A percentile compares a stretch with the other conserved stretches of the same genome.
These are phyloP conservation scores for Fonsecaea monophora DNA, from an alignment of 2,329 filamentous ascomycete genomes.

Conservation along the genomic window DNA sequence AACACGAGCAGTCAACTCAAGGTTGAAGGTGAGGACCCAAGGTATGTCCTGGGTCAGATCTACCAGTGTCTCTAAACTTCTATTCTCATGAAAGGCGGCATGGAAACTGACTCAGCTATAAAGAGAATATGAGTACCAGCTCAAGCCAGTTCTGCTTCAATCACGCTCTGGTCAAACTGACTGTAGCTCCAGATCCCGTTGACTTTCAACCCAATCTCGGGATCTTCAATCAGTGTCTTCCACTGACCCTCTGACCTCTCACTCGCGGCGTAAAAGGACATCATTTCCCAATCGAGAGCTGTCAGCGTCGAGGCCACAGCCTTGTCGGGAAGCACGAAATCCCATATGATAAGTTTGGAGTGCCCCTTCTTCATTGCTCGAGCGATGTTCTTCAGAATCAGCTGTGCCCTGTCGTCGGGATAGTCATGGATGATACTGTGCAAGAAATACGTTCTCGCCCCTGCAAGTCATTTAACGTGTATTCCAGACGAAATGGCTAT, in stretches of 20 bases:
- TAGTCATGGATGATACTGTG: conserved; percentile 54
- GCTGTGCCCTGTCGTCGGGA: conserved; percentile 46
- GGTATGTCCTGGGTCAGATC: too few species aligned
- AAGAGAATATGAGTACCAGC: not conserved
- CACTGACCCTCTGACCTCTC: conserved; percentile 41
- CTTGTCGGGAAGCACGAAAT: conserved; percentile 50
- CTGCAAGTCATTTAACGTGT: conserved; percentile 36
- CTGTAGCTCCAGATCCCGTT: conserved; percentile 35
- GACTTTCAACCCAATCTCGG: conserved; percentile 46
- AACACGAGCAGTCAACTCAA: too few species aligned
- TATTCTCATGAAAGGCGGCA: not conserved
- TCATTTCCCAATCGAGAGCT: conserved; percentile 52
- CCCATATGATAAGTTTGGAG: conserved; percentile 54
- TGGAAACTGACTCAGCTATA: not conserved
- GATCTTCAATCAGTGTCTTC: conserved; percentile 42
- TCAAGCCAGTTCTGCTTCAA: conserved; percentile 4
- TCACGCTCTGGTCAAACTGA: conserved; percentile 8
- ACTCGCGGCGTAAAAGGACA: conserved; percentile 46
- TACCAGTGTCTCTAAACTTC: not conserved
- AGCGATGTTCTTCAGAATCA: conserved; percentile 45
- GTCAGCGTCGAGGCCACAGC: conserved; percentile 44
- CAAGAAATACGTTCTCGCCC: conserved; percentile 51
- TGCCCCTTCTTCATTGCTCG: conserved; percentile 50
- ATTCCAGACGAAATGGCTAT: not conserved
- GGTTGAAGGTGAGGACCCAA: too few species aligned